A percentile compares a stretch with the other conserved stretches of the same genome.
Evolutionary conservation across 2,329 filamentous ascomycete genomes (phyloP).

Genomic region (Hymenoscyphus salicellus): DNA sequence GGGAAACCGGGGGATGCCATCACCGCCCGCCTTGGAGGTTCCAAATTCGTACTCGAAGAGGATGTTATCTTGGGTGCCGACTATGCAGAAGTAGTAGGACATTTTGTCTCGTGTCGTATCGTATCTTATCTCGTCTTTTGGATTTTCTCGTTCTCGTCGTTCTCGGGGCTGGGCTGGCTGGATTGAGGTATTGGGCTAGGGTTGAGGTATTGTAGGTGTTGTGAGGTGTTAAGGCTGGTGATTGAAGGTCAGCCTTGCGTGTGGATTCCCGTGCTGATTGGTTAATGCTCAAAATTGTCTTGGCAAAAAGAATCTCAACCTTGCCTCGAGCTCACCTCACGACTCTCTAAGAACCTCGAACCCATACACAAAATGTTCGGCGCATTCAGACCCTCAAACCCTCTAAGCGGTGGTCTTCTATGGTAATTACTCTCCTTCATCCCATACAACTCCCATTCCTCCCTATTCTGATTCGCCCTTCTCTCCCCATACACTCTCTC

Average conservation of each 20-base stretch:
- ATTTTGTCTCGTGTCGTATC: slow-evolving; percentile 46
- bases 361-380: slow-evolving; percentile 66
- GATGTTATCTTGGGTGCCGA: slow-evolving; percentile 92
- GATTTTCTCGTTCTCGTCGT: not conserved
- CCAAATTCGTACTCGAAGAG: slow-evolving; percentile 97
- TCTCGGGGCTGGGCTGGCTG: no score
- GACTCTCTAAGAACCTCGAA: slow-evolving; percentile 7
- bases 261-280: slow-evolving; percentile 26
- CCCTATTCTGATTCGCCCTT: not conserved
- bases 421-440: slow-evolving; percentile 53
- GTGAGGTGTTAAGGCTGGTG: not conserved
- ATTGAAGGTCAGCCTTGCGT: slow-evolving; percentile 5
- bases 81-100: slow-evolving; percentile 98
- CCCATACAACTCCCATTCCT: not conserved
- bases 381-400: slow-evolving; percentile 73
- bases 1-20: slow-evolving; percentile 83
- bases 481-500: not conserved
- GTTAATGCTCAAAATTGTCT: slow-evolving; percentile 20
- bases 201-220: slow-evolving; percentile 9
- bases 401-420: slow-evolving; percentile 75
- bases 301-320: slow-evolving; percentile 28
- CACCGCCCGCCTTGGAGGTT: slow-evolving; percentile 91
- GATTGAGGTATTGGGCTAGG: not conserved
- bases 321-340: not conserved
- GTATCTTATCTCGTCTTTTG: not conserved